A percentile compares a stretch with the other conserved stretches of the same genome.
Conservation (phyloP, 768 basidiomycete genomes). For the Mycena metata region DNA sequence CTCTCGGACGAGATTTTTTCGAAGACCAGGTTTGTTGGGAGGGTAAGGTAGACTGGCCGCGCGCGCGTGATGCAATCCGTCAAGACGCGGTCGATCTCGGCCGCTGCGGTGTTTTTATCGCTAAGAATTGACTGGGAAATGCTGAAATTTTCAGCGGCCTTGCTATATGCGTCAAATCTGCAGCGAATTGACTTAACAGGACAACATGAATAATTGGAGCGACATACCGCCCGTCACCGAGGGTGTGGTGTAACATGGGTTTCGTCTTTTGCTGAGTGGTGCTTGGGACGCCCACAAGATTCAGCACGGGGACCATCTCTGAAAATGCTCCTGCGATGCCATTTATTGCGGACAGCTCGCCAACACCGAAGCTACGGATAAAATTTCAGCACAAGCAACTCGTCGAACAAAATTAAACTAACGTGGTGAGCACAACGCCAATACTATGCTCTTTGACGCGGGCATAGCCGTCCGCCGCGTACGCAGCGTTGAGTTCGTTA, state of each 20-base stretch:
- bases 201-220: neutral
- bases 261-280: slow-evolving; percentile 78
- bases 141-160: slow-evolving; percentile 83
- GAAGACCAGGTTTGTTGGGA: slow-evolving; percentile 88
- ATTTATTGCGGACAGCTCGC: slow-evolving; percentile 90
- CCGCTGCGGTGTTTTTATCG: slow-evolving; percentile 66
- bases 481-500: slow-evolving; percentile 89
- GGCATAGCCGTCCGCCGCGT: slow-evolving; percentile 95
- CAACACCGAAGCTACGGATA: slow-evolving; percentile 84
- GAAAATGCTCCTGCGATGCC: slow-evolving; percentile 88
- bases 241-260: slow-evolving; percentile 88
- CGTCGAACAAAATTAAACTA: slow-evolving; percentile 30
- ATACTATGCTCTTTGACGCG: slow-evolving; percentile 82
- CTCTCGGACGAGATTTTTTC: slow-evolving; percentile 74
- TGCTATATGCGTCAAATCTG: slow-evolving; percentile 85
- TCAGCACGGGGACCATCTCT: slow-evolving; percentile 92
- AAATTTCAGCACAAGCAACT: neutral
- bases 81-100: slow-evolving; percentile 85
- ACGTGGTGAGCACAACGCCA: slow-evolving; percentile 86
- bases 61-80: slow-evolving; percentile 77
- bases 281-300: slow-evolving; percentile 88
- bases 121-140: slow-evolving; percentile 73
- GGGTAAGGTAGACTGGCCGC: slow-evolving; percentile 88
- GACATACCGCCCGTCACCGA: slow-evolving; percentile 81
- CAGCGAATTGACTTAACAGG: slow-evolving; percentile 1